These are phyloP conservation scores for Lecanicillium sp. DNA, from an alignment of 2,329 filamentous ascomycete genomes.

Conservation along the genomic window DNA sequence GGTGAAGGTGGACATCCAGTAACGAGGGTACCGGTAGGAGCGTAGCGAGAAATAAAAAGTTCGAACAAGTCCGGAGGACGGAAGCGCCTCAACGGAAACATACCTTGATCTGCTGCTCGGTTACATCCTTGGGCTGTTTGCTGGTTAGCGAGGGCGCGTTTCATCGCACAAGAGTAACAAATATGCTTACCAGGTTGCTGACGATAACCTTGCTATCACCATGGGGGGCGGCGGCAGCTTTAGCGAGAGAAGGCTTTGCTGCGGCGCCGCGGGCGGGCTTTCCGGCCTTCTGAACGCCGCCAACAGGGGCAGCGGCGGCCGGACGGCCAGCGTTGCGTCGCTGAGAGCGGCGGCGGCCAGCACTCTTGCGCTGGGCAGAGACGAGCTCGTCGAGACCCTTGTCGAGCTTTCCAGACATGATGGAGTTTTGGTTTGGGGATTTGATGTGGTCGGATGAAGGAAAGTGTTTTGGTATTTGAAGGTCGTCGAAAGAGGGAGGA, in stretches of 20 bases:
- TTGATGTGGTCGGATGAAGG: neutral
- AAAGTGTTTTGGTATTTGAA: neutral
- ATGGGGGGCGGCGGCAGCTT: constrained; percentile 49
- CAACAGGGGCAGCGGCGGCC: constrained; percentile 62
- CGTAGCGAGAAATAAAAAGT: constrained; percentile 36
- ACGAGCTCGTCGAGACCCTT: constrained; percentile 97
- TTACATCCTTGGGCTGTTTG: constrained; percentile 83
- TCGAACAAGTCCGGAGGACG: constrained; percentile 64
- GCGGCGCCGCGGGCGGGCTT: constrained; percentile 51
- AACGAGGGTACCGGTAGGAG: constrained; percentile 23
- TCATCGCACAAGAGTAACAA: neutral
- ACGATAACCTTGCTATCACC: constrained; percentile 96
- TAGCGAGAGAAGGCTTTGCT: constrained; percentile 57
- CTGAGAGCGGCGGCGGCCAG: constrained; percentile 41
- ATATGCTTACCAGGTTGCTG: constrained; percentile 74
- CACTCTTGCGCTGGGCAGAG: constrained; percentile 61
- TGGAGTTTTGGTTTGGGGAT: constrained; percentile 23
- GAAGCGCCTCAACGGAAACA: constrained; percentile 80
- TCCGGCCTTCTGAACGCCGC: constrained; percentile 76
- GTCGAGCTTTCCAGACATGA: constrained; percentile 91
- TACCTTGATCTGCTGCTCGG: constrained; percentile 99
- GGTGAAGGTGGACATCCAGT: constrained; percentile 2
- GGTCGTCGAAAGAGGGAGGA: neutral
- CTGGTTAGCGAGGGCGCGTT: constrained; percentile 35
- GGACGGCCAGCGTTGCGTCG: constrained; percentile 47